These are phyloP conservation scores for Tetradesmus lagerheimii DNA, from an alignment of 139 green algal genomes.

Conservation along the genomic window DNA sequence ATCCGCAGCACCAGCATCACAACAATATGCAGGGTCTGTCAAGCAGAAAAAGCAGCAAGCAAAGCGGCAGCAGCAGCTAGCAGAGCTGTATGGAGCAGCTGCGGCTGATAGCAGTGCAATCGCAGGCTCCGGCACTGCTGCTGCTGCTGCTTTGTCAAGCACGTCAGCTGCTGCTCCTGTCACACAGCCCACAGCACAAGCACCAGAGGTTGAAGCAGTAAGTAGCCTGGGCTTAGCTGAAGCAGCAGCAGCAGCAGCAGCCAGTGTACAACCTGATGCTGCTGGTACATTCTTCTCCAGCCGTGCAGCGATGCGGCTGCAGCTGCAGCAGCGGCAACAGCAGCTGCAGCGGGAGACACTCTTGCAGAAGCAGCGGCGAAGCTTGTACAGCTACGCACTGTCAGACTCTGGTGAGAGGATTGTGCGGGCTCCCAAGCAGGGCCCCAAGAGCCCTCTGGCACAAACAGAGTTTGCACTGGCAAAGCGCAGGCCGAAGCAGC, in stretches of 20 bases:
- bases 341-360: neutral
- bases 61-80: neutral
- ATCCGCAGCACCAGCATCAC: neutral
- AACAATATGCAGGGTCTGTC: neutral
- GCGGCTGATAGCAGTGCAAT: neutral
- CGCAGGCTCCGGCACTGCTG: neutral
- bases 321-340: slow-evolving; percentile 29
- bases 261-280: neutral
- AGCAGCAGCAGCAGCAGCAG: slow-evolving; percentile 6
- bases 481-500: neutral
- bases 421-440: neutral
- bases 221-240: neutral
- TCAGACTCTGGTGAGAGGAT: neutral
- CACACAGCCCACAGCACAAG: too few relatives aligned
- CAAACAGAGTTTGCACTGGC: slow-evolving; percentile 10
- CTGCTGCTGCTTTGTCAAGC: neutral
- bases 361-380: neutral
- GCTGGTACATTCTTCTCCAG: slow-evolving; percentile 3
- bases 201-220: too few relatives aligned
- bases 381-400: slow-evolving; percentile 5
- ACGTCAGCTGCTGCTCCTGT: neutral
- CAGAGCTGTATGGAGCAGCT: neutral
- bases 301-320: neutral
- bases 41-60: neutral
- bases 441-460: neutral